A percentile compares a stretch with the other conserved stretches of the same genome.
These are phyloP conservation scores for Citrus cavaleriei DNA, from an alignment of 345 rosid species.

Conservation along the genomic window DNA sequence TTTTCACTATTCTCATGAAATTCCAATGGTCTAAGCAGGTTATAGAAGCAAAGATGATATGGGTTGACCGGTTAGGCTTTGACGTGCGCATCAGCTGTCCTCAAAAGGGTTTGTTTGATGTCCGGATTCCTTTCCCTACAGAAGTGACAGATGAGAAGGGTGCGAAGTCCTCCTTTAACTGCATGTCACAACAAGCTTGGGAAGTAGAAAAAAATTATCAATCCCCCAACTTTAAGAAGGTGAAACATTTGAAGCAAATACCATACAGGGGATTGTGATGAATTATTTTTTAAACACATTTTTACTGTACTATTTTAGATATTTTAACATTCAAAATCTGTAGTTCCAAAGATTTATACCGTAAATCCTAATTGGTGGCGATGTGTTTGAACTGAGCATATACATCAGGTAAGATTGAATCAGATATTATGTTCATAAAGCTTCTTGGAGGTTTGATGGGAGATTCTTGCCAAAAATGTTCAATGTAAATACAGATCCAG, in stretches of 20 bases:
- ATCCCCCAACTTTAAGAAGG: slow-evolving; percentile 53
- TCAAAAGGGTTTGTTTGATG: slow-evolving; percentile 50
- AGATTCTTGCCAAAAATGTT: too few relatives aligned
- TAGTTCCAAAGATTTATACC: too few relatives aligned
- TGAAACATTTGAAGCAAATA: slow-evolving; percentile 60
- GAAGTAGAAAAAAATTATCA: slow-evolving; percentile 79
- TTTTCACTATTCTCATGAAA: background rate
- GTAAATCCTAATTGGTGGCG: too few relatives aligned
- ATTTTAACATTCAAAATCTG: too few relatives aligned
- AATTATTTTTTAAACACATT: background rate
- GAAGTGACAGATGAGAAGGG: slow-evolving; percentile 89
- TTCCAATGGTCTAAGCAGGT: slow-evolving; percentile 43
- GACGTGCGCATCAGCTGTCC: slow-evolving; percentile 68
- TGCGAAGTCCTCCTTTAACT: slow-evolving; percentile 81
- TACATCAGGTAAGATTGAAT: too few relatives aligned
- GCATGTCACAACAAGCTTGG: slow-evolving; percentile 96
- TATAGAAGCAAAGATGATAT: slow-evolving; percentile 73
- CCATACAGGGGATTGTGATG: slow-evolving; percentile 18
- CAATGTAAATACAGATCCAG: too few relatives aligned
- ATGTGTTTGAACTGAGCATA: too few relatives aligned
- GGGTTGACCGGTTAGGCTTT: slow-evolving; percentile 87
- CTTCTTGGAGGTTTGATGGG: too few relatives aligned
- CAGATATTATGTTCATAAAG: too few relatives aligned
- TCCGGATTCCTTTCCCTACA: slow-evolving; percentile 78
- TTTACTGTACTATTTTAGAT: background rate